These are phyloP conservation scores for Rubia yunnanensis DNA, from an alignment of 257 asterid species.

Conservation along the genomic window DNA sequence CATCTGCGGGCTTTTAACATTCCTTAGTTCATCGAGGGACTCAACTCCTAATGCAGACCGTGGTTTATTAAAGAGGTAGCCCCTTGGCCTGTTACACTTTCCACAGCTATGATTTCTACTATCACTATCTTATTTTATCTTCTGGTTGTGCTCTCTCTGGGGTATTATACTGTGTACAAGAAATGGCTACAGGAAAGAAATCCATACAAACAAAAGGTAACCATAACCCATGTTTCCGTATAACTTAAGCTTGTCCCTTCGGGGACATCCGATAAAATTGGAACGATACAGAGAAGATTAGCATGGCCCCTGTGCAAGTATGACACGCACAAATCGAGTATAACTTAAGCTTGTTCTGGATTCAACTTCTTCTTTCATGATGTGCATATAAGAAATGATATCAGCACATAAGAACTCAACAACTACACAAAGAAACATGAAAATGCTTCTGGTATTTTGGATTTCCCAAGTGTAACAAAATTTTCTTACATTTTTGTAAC, in stretches of 20 bases:
- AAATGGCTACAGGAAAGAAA: conserved; percentile 13
- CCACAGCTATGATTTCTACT: conserved; percentile 18
- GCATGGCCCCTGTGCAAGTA: conserved; percentile 35
- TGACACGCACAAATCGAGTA: conserved; percentile 34
- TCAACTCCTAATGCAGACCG: conserved; percentile 22
- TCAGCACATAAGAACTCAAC: too few relatives aligned
- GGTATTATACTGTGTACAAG: conserved; percentile 13
- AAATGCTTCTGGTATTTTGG: too few relatives aligned
- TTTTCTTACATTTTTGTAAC: too few relatives aligned
- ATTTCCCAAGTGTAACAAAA: too few relatives aligned
- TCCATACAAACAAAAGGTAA: too few relatives aligned
- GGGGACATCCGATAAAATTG: conserved; percentile 21
- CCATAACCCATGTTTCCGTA: too few relatives aligned
- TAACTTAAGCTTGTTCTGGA: too few relatives aligned
- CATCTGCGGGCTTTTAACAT: neutral
- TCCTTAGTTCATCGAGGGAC: conserved; percentile 20
- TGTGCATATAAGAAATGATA: too few relatives aligned
- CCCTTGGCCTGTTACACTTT: conserved; percentile 18
- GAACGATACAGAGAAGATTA: conserved; percentile 20
- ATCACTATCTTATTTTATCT: conserved; percentile 13
- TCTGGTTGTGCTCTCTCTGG: conserved; percentile 16
- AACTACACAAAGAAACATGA: too few relatives aligned
- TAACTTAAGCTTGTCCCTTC: conserved; percentile 7
- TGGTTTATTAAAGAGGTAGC: conserved; percentile 19
- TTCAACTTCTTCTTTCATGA: too few relatives aligned